A percentile compares a stretch with the other conserved stretches of the same genome.
Evolutionary conservation across 805 yeast species (phyloP).

Genomic region (Danielozyma ontarioensis): DNA sequence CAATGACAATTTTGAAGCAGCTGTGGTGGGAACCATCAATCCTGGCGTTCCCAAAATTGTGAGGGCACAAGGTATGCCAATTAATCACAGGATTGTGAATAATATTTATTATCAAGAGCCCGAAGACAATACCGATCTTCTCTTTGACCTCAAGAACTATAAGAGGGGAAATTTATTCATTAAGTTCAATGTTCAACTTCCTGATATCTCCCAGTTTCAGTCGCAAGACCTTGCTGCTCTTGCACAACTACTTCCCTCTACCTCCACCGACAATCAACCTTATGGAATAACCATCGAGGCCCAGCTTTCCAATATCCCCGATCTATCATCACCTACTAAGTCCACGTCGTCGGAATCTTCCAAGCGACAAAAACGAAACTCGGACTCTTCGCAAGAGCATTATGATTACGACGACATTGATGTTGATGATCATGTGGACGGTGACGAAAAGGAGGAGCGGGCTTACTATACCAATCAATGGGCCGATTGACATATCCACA

Average conservation of each 20-base stretch:
- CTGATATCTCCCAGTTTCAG: conserved; percentile 23
- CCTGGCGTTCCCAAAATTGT: conserved; percentile 46
- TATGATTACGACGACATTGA: conserved; percentile 15
- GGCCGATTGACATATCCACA: conserved; percentile 3
- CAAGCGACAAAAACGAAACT: not conserved
- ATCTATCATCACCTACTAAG: conserved; percentile 1
- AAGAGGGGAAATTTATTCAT: conserved; percentile 34
- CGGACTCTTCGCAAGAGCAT: not conserved
- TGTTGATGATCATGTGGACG: conserved; percentile 11
- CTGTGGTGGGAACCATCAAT: conserved; percentile 49
- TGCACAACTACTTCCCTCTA: conserved; percentile 12
- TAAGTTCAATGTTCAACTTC: conserved; percentile 33
- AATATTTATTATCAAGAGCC: conserved; percentile 22
- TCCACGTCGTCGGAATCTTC: no score
- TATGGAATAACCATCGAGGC: conserved; percentile 1
- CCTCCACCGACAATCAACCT: not conserved
- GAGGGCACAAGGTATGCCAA: conserved; percentile 61
- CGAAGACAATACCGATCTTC: conserved; percentile 10
- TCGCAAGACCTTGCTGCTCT: conserved; percentile 15
- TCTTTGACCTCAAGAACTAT: conserved; percentile 16
- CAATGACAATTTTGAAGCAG: conserved; percentile 11
- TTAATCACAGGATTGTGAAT: conserved; percentile 16
- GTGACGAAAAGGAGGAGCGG: conserved; percentile 14
- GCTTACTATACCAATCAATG: conserved; percentile 13
- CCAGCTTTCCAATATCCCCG: conserved; percentile 7